Base-by-base conservation (phyloP, 768 basidiomycete genomes). In the Tephrocybe rancida region DNA sequence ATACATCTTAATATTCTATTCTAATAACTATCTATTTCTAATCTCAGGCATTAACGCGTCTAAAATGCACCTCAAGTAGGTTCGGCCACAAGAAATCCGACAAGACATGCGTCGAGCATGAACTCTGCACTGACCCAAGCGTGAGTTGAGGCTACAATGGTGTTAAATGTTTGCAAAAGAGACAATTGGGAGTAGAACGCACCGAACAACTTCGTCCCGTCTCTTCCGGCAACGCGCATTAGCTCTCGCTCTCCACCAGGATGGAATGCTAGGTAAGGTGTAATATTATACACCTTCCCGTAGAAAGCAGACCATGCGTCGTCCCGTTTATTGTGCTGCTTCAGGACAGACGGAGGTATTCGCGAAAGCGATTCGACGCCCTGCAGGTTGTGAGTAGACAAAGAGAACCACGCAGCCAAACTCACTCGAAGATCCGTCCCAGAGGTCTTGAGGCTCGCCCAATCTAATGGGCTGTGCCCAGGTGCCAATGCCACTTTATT, bases 81-180 rank as follows among this genome's bases (percentile, higher is more conserved):
- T 61, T 93, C 91, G 1, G 87, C 69, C 11, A 95, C 85, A 35
- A 99, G 73, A 63, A 97, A 91, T 14, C 96, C 96, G 32, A 99
- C 89, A 42, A 97, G 75, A 68, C 93, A 98, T 29, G 85, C 80
- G 65, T 98, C 95, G 19, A 99, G 77, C 92, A 98, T 97, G 61
- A 88, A 88, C 46, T 99, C 96, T n/a, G 81, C 84, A 61, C 93
- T 98, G 27, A 99, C 95, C 96, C 96, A 99, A 3, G 88, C 91
- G 69, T 99, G 96, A 0, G 95, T 98, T 21, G 82, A 71, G 42
- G 89, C 96, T 98, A 58, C 10, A 39, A 48, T 41, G 13, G 5
- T 11, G 21, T 39, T 30, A 39, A 39, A 25, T 55, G n/a, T 6
- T 19, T 41, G 32, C 4, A 2, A 26, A 45, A 9, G 22, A 11